Evolutionary conservation across 176 grass and related monocot species (phyloP), one percentile per base, ranked within the genome.

Genomic region (Aegilops longissima): DNA sequence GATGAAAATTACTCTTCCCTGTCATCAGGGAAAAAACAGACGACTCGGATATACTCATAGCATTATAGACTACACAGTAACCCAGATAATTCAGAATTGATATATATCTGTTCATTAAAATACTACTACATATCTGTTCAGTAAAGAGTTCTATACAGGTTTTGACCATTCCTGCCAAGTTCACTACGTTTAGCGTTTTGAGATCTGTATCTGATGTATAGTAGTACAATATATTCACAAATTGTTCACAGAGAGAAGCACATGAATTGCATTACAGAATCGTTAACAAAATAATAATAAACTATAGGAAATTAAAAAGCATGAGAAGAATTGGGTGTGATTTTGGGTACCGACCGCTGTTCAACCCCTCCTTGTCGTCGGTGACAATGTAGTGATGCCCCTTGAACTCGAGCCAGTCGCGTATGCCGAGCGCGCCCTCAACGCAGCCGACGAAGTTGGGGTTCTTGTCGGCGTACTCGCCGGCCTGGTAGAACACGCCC

Each of bases 401-500:
- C 81, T 96, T 89, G 31, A 93, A 96, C 70, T 98, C 86, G 2
- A 98, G 90, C 96, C 96, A 98, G 34, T 84, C 30, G 24, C 91
- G 93, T 73, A 98, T 98, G 42, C 93, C 96, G 52, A 98, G 87
- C 11, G 88, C 86, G 8, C 81, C 51, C 83, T 98, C 96, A 5
- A 94, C 92, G 20, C 96, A 98, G 0, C 96, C 96, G 56, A 96
- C 84, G 73, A 98, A 98, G 82, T 94, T 96, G 9, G 90, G 92
- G 36, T 98, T 98, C 89, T 82, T 78, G 16, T 93, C 84, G 2
- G 93, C 96, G 35, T 98, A 91, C 77, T 94, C 96, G 10, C 94
- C 89, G 67, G 82, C 96, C 82, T 98, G 92, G 87, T 98, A 98
- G 82, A 98, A 98, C 38, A 98, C 96, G 12, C 96, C 96, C 12